Evolutionary conservation across 2,329 filamentous ascomycete genomes (phyloP).

Genomic region (Kalmusia sp.): DNA sequence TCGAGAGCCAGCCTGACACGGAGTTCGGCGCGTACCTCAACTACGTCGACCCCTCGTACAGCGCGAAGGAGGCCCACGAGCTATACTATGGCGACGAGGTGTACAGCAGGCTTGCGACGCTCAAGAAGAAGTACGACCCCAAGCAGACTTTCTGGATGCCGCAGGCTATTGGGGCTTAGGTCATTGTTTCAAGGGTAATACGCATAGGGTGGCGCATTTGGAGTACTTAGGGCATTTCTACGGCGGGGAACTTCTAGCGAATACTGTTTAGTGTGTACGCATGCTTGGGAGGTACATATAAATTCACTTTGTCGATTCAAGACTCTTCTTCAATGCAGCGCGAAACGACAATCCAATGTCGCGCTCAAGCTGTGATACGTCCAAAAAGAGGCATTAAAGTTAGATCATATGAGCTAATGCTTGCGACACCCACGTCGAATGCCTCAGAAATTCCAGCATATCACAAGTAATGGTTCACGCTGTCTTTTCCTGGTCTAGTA

Average conservation of each 20-base stretch:
- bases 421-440: no score
- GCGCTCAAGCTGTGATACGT: no score
- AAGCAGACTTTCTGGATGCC: constrained; percentile 48
- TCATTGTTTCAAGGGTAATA: neutral
- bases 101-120: constrained; percentile 40
- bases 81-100: constrained; percentile 56
- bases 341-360: neutral
- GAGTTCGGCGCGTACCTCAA: constrained; percentile 61
- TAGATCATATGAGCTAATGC: no score
- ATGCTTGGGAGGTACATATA: neutral
- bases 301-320: no score
- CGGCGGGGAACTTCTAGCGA: neutral
- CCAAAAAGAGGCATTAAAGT: no score
- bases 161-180: constrained; percentile 37
- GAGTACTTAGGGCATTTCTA: neutral
- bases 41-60: constrained; percentile 60
- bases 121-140: constrained; percentile 52
- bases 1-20: constrained; percentile 44
- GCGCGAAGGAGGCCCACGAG: constrained; percentile 55
- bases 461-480: no score
- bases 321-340: neutral
- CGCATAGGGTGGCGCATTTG: constrained; percentile 1
- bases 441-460: no score
- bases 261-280: neutral
- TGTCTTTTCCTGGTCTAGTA: no score